Evolutionary conservation across 2,329 filamentous ascomycete genomes (phyloP), one percentile per base, ranked within the genome.

Genomic region (Sporothrix euskadiensis): DNA sequence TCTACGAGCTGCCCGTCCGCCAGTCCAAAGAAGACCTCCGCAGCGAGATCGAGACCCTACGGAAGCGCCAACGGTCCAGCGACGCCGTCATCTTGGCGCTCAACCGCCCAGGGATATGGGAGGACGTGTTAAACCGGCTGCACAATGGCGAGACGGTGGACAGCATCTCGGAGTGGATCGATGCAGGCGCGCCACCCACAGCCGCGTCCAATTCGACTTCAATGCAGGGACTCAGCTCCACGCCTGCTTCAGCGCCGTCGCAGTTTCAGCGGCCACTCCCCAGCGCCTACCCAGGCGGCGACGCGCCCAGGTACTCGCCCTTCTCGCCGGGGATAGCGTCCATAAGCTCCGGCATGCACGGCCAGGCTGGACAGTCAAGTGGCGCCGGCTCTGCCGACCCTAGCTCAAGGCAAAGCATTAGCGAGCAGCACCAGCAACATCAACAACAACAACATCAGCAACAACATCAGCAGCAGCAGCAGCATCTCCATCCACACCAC

Each of bases 11-110:
- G 8, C 89, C 88, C 0, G 85, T 90, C 5, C 88, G 89, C 61
- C 88, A 90, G 76, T 90, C 88, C 12, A 91, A 91, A 75, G 88
- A 90, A 74, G 85, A 86, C 71, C 83, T 91, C 5, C 85, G 89
- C 61, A 82, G 82, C 77, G 88, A 90, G 77, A 88, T 90, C 74
- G 89, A 90, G 71, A 81, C 80, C 35, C 80, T 91, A 49, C 86
- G 86, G 66, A 83, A 83, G 19, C 85, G 86, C 57, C 86, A 89
- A 77, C 85, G 84, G 30, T 85, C 85, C 61, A 88, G 81, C 78
- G 86, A 90, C 35, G 84, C 84, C 41, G 84, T 91, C 68, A 81
- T 91, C 39, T 81, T 84, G 3, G 88, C 88, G 10, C 83, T 91
- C 65, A 80, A 82, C 5, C 83, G 83, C 12, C 82, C 86, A 1